A percentile compares a stretch with the other conserved stretches of the same genome.
phyloP scores from a whole-genome alignment of 306 rosid species.

The Acacia melanoxylon region DNA sequence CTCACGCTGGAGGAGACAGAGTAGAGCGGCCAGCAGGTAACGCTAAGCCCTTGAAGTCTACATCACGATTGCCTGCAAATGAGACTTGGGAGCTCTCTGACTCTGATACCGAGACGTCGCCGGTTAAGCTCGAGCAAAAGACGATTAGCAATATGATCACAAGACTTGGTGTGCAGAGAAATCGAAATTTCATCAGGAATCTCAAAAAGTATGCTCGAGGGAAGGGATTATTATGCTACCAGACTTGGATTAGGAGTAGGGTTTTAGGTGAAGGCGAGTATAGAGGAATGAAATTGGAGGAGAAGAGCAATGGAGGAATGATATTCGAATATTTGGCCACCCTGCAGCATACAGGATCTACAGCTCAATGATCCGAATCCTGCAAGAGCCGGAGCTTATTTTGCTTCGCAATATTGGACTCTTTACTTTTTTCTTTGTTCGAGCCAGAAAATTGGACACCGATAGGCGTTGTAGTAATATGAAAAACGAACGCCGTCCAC shows the following conservation, averaged over 20 bases:
- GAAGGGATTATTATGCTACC: background rate
- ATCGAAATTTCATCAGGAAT: conserved; percentile 31
- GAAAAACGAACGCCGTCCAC: too few species aligned
- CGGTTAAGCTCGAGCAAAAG: background rate
- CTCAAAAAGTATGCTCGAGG: background rate
- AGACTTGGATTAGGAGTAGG: background rate
- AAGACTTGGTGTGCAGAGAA: background rate
- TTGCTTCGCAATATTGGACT: background rate
- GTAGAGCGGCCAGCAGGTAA: conserved; percentile 41
- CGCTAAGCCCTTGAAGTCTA: conserved; percentile 3
- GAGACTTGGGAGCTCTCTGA: conserved; percentile 21
- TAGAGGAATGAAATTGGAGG: background rate
- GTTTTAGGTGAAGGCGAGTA: background rate
- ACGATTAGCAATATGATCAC: conserved; percentile 1
- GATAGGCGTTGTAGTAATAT: too few species aligned
- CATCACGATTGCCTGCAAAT: conserved; percentile 2
- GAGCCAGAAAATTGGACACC: background rate
- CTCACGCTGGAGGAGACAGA: conserved; percentile 41
- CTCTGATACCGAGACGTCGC: conserved; percentile 1
- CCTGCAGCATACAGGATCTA: conserved; percentile 34
- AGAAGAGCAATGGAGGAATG: background rate
- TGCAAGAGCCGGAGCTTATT: background rate
- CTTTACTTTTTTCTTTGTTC: background rate
- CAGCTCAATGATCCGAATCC: background rate
- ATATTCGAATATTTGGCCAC: conserved; percentile 28